Evolutionary conservation across 148 eudicot species (phyloP).

Genomic region (Rhododendron ferrugineum): DNA sequence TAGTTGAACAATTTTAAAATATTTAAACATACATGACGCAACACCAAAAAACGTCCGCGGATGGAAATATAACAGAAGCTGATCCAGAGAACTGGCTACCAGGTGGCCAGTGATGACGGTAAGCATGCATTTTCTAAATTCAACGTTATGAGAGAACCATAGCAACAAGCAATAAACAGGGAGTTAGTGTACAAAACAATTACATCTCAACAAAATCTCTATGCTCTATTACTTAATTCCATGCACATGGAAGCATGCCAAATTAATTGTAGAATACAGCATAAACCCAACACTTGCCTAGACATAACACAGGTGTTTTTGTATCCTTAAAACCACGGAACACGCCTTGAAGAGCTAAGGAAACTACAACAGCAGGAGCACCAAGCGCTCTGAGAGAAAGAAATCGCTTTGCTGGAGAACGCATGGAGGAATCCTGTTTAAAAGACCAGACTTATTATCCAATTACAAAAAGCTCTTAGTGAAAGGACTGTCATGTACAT

Average conservation of each 20-base stretch:
- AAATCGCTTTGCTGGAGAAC: slow-evolving; percentile 61
- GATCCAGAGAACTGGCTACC: background rate
- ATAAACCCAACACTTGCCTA: slow-evolving; percentile 47
- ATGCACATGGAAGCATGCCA: background rate
- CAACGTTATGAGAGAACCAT: background rate
- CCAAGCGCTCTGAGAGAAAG: slow-evolving; percentile 82
- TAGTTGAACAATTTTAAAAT: background rate
- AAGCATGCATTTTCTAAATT: slow-evolving; percentile 2
- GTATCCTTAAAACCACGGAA: slow-evolving; percentile 98
- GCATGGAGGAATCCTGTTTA: slow-evolving; percentile 78
- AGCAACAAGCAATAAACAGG: background rate
- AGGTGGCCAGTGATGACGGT: background rate
- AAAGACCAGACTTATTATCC: background rate
- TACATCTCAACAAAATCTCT: background rate
- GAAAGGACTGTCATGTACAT: background rate
- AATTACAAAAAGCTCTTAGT: background rate
- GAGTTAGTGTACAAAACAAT: background rate
- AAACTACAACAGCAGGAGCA: slow-evolving; percentile 93
- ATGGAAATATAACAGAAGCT: background rate
- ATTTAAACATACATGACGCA: background rate
- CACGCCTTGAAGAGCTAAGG: slow-evolving; percentile 93
- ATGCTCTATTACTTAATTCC: background rate
- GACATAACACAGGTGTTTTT: slow-evolving; percentile 83
- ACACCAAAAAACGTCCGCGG: background rate
- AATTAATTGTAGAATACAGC: slow-evolving; percentile 4